Conservation (phyloP, 2,329 filamentous ascomycete species). For the Ophiobolus disseminans region DNA sequence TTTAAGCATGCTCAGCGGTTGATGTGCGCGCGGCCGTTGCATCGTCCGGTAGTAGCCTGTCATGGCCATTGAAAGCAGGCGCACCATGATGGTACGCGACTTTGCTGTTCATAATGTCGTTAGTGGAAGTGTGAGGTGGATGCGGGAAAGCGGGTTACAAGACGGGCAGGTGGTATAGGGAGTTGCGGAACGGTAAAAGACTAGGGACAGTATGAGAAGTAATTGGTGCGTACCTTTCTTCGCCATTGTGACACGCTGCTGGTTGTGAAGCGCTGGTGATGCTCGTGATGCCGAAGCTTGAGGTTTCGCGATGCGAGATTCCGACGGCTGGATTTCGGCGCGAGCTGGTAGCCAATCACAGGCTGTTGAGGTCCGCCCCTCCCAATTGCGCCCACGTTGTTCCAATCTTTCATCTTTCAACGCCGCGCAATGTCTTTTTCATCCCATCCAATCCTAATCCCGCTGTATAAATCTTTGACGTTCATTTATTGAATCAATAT, state of each 20-base stretch:
- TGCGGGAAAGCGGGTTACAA: too few relatives aligned
- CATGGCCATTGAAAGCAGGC: constrained; percentile 97
- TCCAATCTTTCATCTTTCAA: neutral
- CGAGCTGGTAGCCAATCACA: constrained; percentile 24
- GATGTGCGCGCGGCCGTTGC: constrained; percentile 77
- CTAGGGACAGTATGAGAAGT: neutral
- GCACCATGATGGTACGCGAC: constrained; percentile 89
- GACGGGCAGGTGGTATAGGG: too few relatives aligned
- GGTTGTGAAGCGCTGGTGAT: constrained; percentile 16
- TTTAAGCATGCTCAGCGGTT: constrained; percentile 96
- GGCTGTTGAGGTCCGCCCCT: constrained; percentile 11
- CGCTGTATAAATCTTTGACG: too few relatives aligned
- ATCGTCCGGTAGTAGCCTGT: constrained; percentile 97
- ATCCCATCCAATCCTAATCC: too few relatives aligned
- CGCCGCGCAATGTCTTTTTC: neutral
- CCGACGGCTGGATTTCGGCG: constrained; percentile 28
- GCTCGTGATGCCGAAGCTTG: constrained; percentile 16
- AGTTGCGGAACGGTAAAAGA: neutral
- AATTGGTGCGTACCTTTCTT: constrained; percentile 40
- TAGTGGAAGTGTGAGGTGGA: constrained; percentile 15
- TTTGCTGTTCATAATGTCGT: constrained; percentile 66
- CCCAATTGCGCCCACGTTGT: too few relatives aligned
- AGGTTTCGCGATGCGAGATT: constrained; percentile 28
- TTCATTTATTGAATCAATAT: too few relatives aligned
- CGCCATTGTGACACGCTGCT: constrained; percentile 35